These are phyloP conservation scores for Fusarium fracticaudum DNA, from an alignment of 2,329 filamentous ascomycete genomes.

Conservation along the genomic window DNA sequence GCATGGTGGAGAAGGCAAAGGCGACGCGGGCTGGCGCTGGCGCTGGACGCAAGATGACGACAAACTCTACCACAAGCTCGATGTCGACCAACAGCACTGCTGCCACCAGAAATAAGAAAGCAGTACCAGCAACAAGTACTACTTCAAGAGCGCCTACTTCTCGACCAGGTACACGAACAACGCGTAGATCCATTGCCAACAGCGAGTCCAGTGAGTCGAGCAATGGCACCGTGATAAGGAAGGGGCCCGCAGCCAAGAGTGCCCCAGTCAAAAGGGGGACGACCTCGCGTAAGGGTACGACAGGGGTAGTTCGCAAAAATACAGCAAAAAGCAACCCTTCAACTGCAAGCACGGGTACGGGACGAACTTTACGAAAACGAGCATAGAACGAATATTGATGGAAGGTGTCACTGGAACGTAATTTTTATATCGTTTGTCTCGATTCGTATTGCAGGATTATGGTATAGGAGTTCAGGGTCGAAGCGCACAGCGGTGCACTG, in stretches of 20 bases:
- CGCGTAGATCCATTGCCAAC: slow-evolving; percentile 64
- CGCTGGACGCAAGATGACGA: slow-evolving; percentile 56
- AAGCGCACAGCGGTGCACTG: slow-evolving; percentile 20
- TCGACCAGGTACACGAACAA: slow-evolving; percentile 57
- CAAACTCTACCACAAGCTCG: slow-evolving; percentile 55
- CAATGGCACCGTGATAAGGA: slow-evolving; percentile 71
- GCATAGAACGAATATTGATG: slow-evolving; percentile 44
- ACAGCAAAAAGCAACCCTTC: slow-evolving; percentile 37
- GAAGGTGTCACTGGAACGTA: neutral
- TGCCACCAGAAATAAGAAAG: slow-evolving; percentile 47
- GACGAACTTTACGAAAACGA: slow-evolving; percentile 66
- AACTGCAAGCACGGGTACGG: slow-evolving; percentile 55
- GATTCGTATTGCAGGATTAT: slow-evolving; percentile 4
- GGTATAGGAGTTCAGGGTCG: slow-evolving; percentile 34
- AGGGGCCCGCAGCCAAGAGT: slow-evolving; percentile 52
- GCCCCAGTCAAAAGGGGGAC: slow-evolving; percentile 61
- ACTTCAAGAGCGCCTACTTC: slow-evolving; percentile 49
- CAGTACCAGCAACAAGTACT: slow-evolving; percentile 46
- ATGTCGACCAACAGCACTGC: slow-evolving; percentile 51
- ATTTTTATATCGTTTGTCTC: slow-evolving; percentile 5
- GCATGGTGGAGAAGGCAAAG: slow-evolving; percentile 70
- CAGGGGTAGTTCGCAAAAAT: slow-evolving; percentile 58
- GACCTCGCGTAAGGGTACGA: slow-evolving; percentile 64
- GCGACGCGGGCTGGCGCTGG: slow-evolving; percentile 59
- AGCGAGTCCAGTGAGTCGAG: slow-evolving; percentile 73